Evolutionary conservation across 306 rosid species (phyloP), one percentile per base, ranked within the genome.

Genomic region (Quercus variabilis): DNA sequence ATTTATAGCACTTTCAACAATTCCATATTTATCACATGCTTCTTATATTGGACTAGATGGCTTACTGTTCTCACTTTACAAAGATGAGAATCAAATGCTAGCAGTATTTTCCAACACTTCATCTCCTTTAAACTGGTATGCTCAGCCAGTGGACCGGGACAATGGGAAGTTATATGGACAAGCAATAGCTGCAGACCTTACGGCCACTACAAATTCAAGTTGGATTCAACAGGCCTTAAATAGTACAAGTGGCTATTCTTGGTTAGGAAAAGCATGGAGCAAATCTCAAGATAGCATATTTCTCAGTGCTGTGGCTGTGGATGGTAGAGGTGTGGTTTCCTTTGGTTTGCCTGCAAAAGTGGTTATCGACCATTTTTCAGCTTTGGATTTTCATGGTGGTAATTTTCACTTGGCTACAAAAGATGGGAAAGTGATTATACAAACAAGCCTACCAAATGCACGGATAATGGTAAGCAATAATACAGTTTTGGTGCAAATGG

Each of bases 161-260:
- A 80, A 78, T 1, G 85, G 83, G 51, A 78, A 55, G 20, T 54
- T 55, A 18, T 38, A 74, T 46, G 83, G 88, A 7, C 6, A 75
- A 1, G 60, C 75, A 4, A 43, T 54, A 49, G 18, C 51, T 15
- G 46, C 26, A 8, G 12, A 21, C 19, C 58, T 77, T 6, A 4
- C 12, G 20, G 62, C 10, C 46, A 46, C 70, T 2, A 21, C 26
- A 26, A 85, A 78, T 17, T 31, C 78, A 46, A 81, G 55, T 55
- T 85, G 81, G 85, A 74, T 74, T 68, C 69, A 23, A 62, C 30
- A 63, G 23, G 78, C 88, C 38, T 81, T 81, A 3, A 77, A 81
- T 15, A 79, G 71, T 43, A 35, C 70, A 19, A 67, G 49, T 14
- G 85, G 80, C 6, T 57, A 30, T 74, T 59, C 78, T 1, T 74